Percentiles rank a stretch among this genome's conserved stretches.
These are phyloP conservation scores for Letharia columbiana DNA, from an alignment of 495 filamentous ascomycete genomes.

Conservation along the genomic window DNA sequence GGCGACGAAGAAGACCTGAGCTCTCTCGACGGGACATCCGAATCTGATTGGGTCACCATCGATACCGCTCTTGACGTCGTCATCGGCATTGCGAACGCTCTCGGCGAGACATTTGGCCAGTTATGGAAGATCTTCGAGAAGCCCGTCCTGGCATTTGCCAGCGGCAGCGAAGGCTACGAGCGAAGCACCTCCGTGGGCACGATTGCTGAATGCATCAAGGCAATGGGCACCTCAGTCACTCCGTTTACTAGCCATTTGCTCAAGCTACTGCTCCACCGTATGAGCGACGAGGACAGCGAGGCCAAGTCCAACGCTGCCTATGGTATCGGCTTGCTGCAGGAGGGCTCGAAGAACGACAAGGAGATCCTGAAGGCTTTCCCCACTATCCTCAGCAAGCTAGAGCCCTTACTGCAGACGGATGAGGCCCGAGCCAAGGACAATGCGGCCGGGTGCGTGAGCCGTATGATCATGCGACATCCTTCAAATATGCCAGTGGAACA, in stretches of 20 bases:
- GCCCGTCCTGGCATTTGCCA: slow-evolving; percentile 77
- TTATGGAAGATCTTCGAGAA: slow-evolving; percentile 92
- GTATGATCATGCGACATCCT: slow-evolving; percentile 81
- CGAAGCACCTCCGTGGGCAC: slow-evolving; percentile 83
- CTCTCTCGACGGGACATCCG: slow-evolving; percentile 70
- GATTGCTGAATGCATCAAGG: slow-evolving; percentile 81
- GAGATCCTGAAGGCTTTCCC: slow-evolving; percentile 65
- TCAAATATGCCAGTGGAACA: slow-evolving; percentile 69
- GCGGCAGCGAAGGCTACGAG: slow-evolving; percentile 74
- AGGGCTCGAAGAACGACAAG: slow-evolving; percentile 62
- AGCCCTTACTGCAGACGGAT: slow-evolving; percentile 67
- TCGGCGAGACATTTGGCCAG: slow-evolving; percentile 73
- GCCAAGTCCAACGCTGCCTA: slow-evolving; percentile 93
- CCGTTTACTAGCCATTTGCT: slow-evolving; percentile 67
- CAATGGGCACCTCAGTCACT: slow-evolving; percentile 71
- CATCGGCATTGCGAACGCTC: slow-evolving; percentile 68
- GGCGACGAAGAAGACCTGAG: slow-evolving; percentile 62
- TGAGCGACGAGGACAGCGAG: slow-evolving; percentile 82
- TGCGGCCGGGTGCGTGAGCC: slow-evolving; percentile 80
- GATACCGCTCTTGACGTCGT: slow-evolving; percentile 89
- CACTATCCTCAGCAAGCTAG: slow-evolving; percentile 71
- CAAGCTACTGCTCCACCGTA: slow-evolving; percentile 74
- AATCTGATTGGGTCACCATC: slow-evolving; percentile 95
- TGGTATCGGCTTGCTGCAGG: slow-evolving; percentile 73
- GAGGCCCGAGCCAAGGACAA: slow-evolving; percentile 82